Base-by-base conservation (phyloP, 1,284 basidiomycete genomes). In the Gymnopus androsaceus region DNA sequence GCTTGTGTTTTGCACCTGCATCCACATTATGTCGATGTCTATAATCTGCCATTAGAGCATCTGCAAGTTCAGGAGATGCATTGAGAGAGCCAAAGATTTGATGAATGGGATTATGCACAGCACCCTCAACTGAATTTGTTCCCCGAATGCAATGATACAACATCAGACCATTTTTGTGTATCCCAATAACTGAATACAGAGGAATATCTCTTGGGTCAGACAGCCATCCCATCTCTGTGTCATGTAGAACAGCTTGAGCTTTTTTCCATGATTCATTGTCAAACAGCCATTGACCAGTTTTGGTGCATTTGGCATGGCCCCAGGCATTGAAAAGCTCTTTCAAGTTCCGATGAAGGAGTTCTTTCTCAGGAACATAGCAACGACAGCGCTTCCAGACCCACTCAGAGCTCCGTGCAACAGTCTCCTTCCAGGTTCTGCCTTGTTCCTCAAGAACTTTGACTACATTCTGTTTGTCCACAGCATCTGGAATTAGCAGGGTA, bases 91-190 rank as follows among this genome's bases (percentile, higher is more conserved):
- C 31, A 33, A 33, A 33, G 7, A 33, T 33, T 33, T 33, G 6
- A 33, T 33, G 31, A 33, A 33, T 33, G 14, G 31, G 31, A 33
- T 33, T 33, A 14, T 33, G 61, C 38, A 63, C 51, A 23, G 36
- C 61, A 19, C 63, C 62, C 51, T 66, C 62, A 50, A 64, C 54
- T n/a, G 59, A 61, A 31, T 63, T 67, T 11, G 64, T 65, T 12
- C 63, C 66, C 51, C 59, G 23, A 11, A 66, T 37, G 28, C 54
- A 59, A 34, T 52, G 57, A 57, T 59, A 67, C 12, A 62, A 25
- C 11, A 15, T 42, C 12, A 66, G 48, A 3, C 64, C 61, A 60
- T 63, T 37, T 30, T 55, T 50, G 38, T 67, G 63, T 27, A 17
- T 51, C 3, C 61, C 60, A 7, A 31, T 31, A 17, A 44, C 17